Percentiles rank a stretch among this genome's conserved stretches.
phyloP scores from a whole-genome alignment of 2,329 filamentous ascomycete genomes.

The Paracamarosporium sp. region DNA sequence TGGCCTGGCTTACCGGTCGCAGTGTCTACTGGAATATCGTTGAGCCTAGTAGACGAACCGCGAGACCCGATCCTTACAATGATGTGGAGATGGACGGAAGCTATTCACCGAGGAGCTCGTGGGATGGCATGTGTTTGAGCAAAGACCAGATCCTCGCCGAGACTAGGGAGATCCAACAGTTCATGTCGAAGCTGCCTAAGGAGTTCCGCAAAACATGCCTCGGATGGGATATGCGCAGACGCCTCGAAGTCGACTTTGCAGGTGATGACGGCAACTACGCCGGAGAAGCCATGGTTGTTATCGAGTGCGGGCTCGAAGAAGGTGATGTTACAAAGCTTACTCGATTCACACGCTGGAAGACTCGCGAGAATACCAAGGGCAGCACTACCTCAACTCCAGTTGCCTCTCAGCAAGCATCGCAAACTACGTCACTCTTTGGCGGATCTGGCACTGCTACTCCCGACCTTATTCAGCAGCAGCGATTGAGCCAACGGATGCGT shows the following conservation, averaged over 20 bases:
- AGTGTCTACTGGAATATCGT: conserved; percentile 81
- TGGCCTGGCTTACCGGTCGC: conserved; percentile 82
- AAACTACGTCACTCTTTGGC: conserved; percentile 58
- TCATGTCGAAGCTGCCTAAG: conserved; percentile 73
- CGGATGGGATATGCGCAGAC: conserved; percentile 91
- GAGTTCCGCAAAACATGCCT: conserved; percentile 80
- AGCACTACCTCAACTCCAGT: conserved; percentile 23
- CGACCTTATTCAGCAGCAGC: conserved; percentile 25
- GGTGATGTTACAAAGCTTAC: conserved; percentile 59
- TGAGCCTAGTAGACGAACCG: conserved; percentile 76
- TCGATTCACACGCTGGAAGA: conserved; percentile 64
- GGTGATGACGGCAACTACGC: conserved; percentile 77
- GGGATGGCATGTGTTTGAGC: conserved; percentile 73
- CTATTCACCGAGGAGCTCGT: conserved; percentile 82
- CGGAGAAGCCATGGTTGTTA: conserved; percentile 78
- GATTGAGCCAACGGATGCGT: conserved; percentile 28
- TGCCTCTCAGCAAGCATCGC: conserved; percentile 22
- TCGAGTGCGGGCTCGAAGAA: conserved; percentile 74
- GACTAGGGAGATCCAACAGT: conserved; percentile 81
- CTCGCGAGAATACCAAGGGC: conserved; percentile 37
- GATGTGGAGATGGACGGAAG: conserved; percentile 69
- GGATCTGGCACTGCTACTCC: conserved; percentile 41
- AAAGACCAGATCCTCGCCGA: conserved; percentile 76
- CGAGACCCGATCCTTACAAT: conserved; percentile 75
- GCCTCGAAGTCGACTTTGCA: conserved; percentile 87